Percentiles rank a stretch among this genome's conserved stretches.
These are phyloP conservation scores for Telfairia occidentalis DNA, from an alignment of 331 rosid species.

Conservation along the genomic window DNA sequence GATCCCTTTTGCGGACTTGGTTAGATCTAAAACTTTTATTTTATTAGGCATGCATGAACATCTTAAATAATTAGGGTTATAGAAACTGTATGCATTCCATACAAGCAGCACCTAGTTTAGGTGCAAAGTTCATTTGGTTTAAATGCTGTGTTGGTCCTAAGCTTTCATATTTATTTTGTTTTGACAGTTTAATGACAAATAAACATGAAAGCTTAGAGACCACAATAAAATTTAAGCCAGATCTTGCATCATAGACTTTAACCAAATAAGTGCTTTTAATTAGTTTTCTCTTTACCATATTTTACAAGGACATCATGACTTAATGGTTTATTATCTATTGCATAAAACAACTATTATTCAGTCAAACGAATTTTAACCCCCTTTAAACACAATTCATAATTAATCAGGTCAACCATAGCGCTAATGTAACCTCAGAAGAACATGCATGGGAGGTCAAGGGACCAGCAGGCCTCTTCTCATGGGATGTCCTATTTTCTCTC, in stretches of 20 bases:
- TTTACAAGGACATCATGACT: neutral
- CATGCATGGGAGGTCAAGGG: constrained; percentile 82
- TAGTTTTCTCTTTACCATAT: neutral
- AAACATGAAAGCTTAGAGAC: neutral
- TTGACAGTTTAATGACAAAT: no score
- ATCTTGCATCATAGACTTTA: neutral
- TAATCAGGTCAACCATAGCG: constrained; percentile 73
- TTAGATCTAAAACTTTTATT: constrained; percentile 23
- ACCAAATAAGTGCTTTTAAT: neutral
- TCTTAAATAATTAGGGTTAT: neutral
- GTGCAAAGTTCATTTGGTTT: neutral
- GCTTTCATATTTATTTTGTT: neutral
- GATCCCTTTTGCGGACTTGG: constrained; percentile 81
- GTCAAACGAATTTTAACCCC: neutral
- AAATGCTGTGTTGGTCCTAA: neutral
- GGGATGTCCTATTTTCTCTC: constrained; percentile 74
- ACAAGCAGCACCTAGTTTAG: neutral
- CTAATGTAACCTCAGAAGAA: constrained; percentile 59
- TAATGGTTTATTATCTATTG: neutral
- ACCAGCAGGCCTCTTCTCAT: constrained; percentile 80
- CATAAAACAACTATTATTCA: neutral
- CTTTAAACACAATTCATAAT: neutral
- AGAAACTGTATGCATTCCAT: neutral
- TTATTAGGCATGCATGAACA: neutral
- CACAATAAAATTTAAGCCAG: neutral